These are phyloP conservation scores for Penicillium sp. DNA, from an alignment of 2,329 filamentous ascomycete species.

Conservation along the genomic window DNA sequence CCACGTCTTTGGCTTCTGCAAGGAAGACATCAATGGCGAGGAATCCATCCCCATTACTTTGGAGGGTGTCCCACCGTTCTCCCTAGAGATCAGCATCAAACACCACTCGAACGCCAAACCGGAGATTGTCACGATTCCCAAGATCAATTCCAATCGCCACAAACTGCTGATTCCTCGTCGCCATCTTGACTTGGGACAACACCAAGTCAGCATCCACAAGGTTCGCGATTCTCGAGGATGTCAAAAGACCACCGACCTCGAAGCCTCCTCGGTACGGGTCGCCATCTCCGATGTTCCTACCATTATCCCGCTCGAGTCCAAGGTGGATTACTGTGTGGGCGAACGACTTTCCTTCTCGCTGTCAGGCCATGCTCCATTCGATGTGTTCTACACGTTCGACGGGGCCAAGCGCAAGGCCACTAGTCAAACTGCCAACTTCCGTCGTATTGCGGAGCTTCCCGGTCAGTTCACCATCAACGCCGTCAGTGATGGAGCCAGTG, in stretches of 20 bases:
- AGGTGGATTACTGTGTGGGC: slow-evolving; percentile 89
- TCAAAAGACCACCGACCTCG: slow-evolving; percentile 70
- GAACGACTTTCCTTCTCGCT: slow-evolving; percentile 91
- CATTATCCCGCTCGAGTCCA: slow-evolving; percentile 82
- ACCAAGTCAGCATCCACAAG: slow-evolving; percentile 83
- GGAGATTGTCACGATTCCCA: slow-evolving; percentile 77
- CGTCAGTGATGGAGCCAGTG: slow-evolving; percentile 79
- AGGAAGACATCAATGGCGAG: slow-evolving; percentile 75
- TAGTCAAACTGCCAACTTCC: slow-evolving; percentile 72
- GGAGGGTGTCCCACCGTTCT: slow-evolving; percentile 82
- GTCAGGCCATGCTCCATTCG: slow-evolving; percentile 86
- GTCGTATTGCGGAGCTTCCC: slow-evolving; percentile 86
- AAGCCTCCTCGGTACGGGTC: slow-evolving; percentile 77
- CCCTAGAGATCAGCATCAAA: slow-evolving; percentile 87
- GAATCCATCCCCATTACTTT: slow-evolving; percentile 86
- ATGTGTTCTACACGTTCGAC: slow-evolving; percentile 88
- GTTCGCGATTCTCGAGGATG: slow-evolving; percentile 87
- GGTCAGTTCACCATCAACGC: slow-evolving; percentile 86
- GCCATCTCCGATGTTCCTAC: slow-evolving; percentile 90
- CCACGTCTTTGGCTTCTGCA: slow-evolving; percentile 93
- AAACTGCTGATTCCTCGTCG: slow-evolving; percentile 81
- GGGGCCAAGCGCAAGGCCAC: slow-evolving; percentile 75
- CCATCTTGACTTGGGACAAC: slow-evolving; percentile 82
- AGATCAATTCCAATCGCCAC: slow-evolving; percentile 72
- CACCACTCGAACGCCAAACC: slow-evolving; percentile 78